Evolutionary conservation across 805 yeast species (phyloP).

Genomic region (Tetrapisispora nanseiensis): DNA sequence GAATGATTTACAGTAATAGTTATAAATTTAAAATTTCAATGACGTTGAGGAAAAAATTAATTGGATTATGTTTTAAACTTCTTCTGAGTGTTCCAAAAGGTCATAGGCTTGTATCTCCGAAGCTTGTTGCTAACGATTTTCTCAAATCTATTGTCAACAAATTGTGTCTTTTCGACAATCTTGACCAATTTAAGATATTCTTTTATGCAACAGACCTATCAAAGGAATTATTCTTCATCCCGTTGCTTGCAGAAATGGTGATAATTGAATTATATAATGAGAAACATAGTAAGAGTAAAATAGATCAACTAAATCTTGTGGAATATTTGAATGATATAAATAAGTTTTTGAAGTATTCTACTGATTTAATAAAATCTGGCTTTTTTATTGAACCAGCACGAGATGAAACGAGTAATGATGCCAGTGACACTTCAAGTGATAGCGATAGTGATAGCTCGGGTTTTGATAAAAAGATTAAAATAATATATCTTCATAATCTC

Average conservation of each 20-base stretch:
- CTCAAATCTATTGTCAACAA: constrained; percentile 7
- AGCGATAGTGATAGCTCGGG: not conserved
- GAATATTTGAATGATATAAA: not conserved
- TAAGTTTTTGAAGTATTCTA: not conserved
- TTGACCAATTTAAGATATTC: constrained; percentile 16
- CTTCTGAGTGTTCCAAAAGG: constrained; percentile 14
- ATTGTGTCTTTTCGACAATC: constrained; percentile 10
- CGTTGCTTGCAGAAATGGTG: constrained; percentile 18
- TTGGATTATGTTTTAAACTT: constrained; percentile 13
- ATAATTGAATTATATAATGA: constrained; percentile 7
- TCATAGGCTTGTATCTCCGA: constrained; percentile 9
- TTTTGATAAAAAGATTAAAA: not conserved
- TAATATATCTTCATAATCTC: not conserved
- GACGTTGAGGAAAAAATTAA: constrained; percentile 14
- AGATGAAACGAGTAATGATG: not conserved
- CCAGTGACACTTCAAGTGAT: not conserved
- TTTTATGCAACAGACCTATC: constrained; percentile 9
- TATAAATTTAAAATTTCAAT: constrained; percentile 14
- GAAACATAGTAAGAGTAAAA: not conserved
- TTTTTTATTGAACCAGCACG: not conserved
- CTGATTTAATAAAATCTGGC: not conserved
- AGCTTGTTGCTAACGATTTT: constrained; percentile 10
- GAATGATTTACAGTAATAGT: constrained; percentile 6
- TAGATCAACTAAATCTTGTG: not conserved
- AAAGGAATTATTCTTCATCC: constrained; percentile 14